Base-by-base conservation (phyloP, 768 basidiomycete genomes). In the Cubamyces lactineus region DNA sequence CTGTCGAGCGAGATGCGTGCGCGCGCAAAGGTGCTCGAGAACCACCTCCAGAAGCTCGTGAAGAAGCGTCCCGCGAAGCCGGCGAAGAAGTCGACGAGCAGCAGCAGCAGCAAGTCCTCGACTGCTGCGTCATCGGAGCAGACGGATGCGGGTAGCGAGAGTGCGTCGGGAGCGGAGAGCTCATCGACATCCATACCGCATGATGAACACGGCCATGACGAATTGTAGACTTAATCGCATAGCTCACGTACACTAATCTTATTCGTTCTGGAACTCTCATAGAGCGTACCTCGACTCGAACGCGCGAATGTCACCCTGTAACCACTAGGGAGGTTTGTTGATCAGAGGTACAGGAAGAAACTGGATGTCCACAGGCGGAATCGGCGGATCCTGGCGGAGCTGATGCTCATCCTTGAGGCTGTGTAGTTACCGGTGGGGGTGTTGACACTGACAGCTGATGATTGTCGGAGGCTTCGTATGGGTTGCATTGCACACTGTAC, bases 1-100 rank as follows among this genome's bases (percentile, higher is more conserved):
- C 83, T 87, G 75, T 90, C 89, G 52, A 83, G 77, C 67, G 95
- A 98, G 76, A 87, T 98, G 85, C 89, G 88, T 76, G 86, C 86
- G 57, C 81, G 89, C 58, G 90, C 91, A 26, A 91, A 89, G 81
- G 82, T 82, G 46, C 77, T 97, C 39, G 94, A 96, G 80, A 84
- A 78, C 53, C 87, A 87, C 50, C 70, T 92, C 74, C 84, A 86
- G 72, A 86, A 80, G 71, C 69, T 93, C 61, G 82, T 81, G 67
- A 89, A 79, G 78, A 80, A 88, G 73, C 91, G 85, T 77, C 77
- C 80, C 46, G 86, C 89, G 2, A 89, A 88, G 74, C 71, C 45
- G 21, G 38, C 75, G 57, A 84, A 79, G 77, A 87, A 86, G 74
- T 75, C 78, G 49, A 81, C 57, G 38, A 61, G 26, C 17, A 58